A percentile compares a stretch with the other conserved stretches of the same genome.
Evolutionary conservation across 306 rosid species (phyloP).

Genomic region (Vachellia pachyceras): DNA sequence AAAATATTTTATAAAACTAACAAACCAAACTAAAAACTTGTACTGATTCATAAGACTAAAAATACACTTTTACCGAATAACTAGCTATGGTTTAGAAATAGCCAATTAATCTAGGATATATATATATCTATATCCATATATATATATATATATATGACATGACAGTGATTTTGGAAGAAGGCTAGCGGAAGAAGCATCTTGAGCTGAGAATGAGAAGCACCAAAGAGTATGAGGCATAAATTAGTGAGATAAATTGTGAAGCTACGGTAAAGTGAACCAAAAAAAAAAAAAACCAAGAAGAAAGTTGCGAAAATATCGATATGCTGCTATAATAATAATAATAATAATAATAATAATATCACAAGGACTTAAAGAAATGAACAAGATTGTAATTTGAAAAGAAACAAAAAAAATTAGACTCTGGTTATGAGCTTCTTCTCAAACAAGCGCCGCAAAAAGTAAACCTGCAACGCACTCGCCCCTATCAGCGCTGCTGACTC

Average conservation of each 20-base stretch:
- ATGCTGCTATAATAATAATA: background rate
- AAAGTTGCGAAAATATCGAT: background rate
- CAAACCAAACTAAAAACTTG: no score
- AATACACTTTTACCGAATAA: no score
- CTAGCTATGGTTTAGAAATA: no score
- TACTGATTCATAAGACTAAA: no score
- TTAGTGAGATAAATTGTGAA: background rate
- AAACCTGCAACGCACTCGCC: slow-evolving; percentile 79
- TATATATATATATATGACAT: no score
- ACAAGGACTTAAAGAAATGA: slow-evolving; percentile 4
- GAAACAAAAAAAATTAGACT: slow-evolving; percentile 47
- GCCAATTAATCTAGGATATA: no score
- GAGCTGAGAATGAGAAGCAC: no score
- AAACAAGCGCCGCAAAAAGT: slow-evolving; percentile 77
- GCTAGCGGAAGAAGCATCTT: no score
- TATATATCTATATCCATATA: no score
- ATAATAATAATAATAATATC: slow-evolving; percentile 41
- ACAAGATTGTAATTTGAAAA: slow-evolving; percentile 5
- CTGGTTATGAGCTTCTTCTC: slow-evolving; percentile 74
- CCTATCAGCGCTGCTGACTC: slow-evolving; percentile 80
- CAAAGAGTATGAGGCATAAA: background rate
- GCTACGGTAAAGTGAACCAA: background rate
- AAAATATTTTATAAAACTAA: no score
- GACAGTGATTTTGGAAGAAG: no score
- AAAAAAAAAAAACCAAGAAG: background rate